Evolutionary conservation across 2,329 filamentous ascomycete species (phyloP), one percentile per base, ranked within the genome.

Genomic region (Penicillium sp.): DNA sequence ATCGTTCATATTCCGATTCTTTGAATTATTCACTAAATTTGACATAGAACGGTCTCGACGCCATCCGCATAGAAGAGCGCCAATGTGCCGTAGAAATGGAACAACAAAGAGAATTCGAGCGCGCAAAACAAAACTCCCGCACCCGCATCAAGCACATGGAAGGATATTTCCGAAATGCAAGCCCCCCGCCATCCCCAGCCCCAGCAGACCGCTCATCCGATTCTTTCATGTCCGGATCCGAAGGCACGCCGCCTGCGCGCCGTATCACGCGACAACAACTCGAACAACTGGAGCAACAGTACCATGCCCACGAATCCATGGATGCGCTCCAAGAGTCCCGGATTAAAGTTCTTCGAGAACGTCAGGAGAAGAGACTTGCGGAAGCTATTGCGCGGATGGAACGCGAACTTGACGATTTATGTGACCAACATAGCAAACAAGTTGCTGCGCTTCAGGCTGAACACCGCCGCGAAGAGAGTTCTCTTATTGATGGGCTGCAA

Each of bases 131-230:
- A 53, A 73, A 76, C 41, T 73, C 75, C 7, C 69, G 73, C 29
- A 75, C 72, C 9, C 74, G 77, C 48, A 76, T 79, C 48, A 76
- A 76, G 50, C 71, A 79, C 49, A 79, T 79, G 77, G 76, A 79
- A 63, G 75, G 73, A 22, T 79, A 77, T 61, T 75, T 77, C 52
- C 71, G 65, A 52, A 77, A 70, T 47, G 66, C 72, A 3, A 75
- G 72, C 53, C 72, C 73, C 12, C 73, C 72, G 9, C 57, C 64
- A 20, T 71, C 70, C 6, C 65, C 68, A 25, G 48, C 51, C 11
- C 56, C 42, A 22, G 40, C 51, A 4, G 57, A 60, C 23, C 61
- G 54, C 25, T 60, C 64, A 6, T 60, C 61, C 2, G 61, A 60
- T 4, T 51, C 49, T 14, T 68, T 61, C 23, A 59, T 54, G 14